Evolutionary conservation across 2,329 filamentous ascomycete species (phyloP), one percentile per base, ranked within the genome.

Genomic region (Emericellopsis cladophorae): DNA sequence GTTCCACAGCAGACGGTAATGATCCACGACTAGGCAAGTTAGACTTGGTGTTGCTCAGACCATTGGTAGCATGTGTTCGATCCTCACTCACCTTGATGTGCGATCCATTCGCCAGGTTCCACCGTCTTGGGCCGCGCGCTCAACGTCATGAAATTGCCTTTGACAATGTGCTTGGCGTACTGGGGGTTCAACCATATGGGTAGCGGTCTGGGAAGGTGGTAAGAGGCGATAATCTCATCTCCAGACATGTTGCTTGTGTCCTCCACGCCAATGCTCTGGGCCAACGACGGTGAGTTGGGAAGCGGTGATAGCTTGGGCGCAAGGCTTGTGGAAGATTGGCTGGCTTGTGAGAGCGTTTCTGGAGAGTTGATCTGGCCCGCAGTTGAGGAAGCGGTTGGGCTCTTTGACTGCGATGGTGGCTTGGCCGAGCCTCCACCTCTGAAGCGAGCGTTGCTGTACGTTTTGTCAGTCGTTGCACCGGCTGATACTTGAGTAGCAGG

Each of bases 111-210:
- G 49, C 87, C 90, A 57, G 87, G 79, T 54, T 95, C 90, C 36
- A 95, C 85, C 42, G 92, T 89, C 67, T 90, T 89, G 18, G 90
- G 90, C 56, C 89, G 83, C 39, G 88, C 87, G 53, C 89, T 93
- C 44, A 96, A 66, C 10, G 90, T 95, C 81, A 95, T 87, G 58
- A 96, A 95, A 66, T 95, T 96, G 44, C 90, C 90, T 67, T 90
- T 94, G 54, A 95, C 89, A 49, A 95, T 94, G 54, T 94, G 79
- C 57, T 82, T 84, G 41, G 84, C 81, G 56, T 85, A 83, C 46
- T 77, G 66, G 42, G 81, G 73, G 54, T 84, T 81, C 53, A 88
- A 76, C 78, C 84, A 88, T 45, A 85, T 65, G 14, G 84, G 84
- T 44, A 79, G 66, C 26, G 76, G 74, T 33, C 76, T 72, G 44